phyloP scores from a whole-genome alignment of 2,329 filamentous ascomycete species.

The Penicillium sp. region DNA sequence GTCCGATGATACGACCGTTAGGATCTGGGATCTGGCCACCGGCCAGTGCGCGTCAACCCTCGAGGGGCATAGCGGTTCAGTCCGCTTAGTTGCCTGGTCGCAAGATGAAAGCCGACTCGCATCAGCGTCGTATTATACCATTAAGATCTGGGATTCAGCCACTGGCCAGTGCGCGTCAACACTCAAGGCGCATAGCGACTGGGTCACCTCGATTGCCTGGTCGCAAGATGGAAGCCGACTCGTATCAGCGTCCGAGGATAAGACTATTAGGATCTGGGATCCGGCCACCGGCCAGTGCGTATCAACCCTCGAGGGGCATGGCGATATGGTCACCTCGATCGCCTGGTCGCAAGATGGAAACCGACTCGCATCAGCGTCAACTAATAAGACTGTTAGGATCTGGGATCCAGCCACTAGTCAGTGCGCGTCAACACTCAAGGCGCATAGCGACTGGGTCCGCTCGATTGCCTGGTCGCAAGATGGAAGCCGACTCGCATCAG shows the following conservation, averaged over 20 bases:
- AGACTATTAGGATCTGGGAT: background rate
- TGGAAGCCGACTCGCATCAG: background rate
- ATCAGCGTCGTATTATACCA: too few relatives aligned
- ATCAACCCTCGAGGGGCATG: background rate
- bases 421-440: too few relatives aligned
- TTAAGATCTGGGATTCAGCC: too few relatives aligned
- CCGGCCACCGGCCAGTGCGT: background rate
- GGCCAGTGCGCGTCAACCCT: slow-evolving; percentile 4
- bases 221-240: background rate
- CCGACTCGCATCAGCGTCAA: too few relatives aligned
- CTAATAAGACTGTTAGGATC: too few relatives aligned
- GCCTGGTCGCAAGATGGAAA: too few relatives aligned
- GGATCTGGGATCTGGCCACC: background rate
- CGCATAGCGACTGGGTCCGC: background rate
- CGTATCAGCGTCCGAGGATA: background rate
- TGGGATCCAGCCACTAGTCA: too few relatives aligned
- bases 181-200: too few relatives aligned
- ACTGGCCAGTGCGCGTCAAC: too few relatives aligned
- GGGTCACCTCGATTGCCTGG: background rate
- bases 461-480: background rate
- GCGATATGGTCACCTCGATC: too few relatives aligned
- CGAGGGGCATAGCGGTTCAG: background rate
- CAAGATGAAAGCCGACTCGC: too few relatives aligned
- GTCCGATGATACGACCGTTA: background rate
- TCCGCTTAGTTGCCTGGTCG: too few relatives aligned